phyloP scores from a whole-genome alignment of 257 asterid genomes.

The Nicotiana tomentosiformis region DNA sequence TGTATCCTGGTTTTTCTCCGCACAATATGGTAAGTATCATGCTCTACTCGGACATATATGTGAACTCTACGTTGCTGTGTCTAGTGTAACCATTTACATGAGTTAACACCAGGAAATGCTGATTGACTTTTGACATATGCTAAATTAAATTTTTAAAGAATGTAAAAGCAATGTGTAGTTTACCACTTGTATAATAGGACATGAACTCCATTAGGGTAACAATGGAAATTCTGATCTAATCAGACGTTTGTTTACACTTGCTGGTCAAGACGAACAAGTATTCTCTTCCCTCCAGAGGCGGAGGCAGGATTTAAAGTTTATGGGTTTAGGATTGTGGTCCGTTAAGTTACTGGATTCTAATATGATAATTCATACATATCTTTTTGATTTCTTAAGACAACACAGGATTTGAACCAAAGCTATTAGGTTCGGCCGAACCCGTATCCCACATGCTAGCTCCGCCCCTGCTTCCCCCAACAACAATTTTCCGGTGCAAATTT shows the following conservation, averaged over 20 bases:
- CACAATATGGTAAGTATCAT: conserved; percentile 40
- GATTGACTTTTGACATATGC: background rate
- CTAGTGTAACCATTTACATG: background rate
- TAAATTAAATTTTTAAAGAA: background rate
- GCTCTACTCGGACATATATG: background rate
- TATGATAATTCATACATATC: too few species aligned
- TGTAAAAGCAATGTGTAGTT: background rate
- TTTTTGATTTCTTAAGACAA: too few species aligned
- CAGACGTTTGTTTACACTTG: background rate
- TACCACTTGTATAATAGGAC: background rate
- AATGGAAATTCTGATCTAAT: background rate
- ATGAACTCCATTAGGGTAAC: background rate
- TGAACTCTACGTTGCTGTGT: background rate
- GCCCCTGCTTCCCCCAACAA: background rate
- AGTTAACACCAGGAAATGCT: background rate
- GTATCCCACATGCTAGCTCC: too few species aligned
- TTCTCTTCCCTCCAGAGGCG: too few species aligned
- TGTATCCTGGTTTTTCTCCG: conserved; percentile 44
- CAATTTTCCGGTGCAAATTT: background rate
- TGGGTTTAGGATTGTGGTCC: too few species aligned
- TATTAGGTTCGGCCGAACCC: too few species aligned
- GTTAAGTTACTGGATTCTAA: too few species aligned
- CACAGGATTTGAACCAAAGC: too few species aligned
- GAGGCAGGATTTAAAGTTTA: too few species aligned
- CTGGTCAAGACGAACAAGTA: too few species aligned